These are phyloP conservation scores for Daldinia vernicosa DNA, from an alignment of 495 filamentous ascomycete genomes.

Conservation along the genomic window DNA sequence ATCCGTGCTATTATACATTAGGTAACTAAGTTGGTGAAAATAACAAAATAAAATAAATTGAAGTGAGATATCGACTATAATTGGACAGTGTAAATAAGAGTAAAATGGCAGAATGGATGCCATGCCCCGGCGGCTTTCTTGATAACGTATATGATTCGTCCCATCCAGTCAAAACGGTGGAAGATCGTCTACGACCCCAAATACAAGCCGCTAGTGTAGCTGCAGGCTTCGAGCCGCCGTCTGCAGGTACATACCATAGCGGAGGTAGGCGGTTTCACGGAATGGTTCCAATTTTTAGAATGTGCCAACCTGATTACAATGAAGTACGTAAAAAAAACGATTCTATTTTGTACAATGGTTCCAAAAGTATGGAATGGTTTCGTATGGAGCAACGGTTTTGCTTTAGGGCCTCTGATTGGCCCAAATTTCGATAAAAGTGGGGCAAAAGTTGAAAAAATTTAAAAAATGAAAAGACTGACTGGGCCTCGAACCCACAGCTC, in stretches of 20 bases:
- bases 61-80: slow-evolving; percentile 1
- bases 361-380: too few species aligned
- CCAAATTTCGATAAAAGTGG: too few species aligned
- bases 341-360: too few species aligned
- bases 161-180: slow-evolving; percentile 30
- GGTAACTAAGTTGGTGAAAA: background rate
- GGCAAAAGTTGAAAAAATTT: too few species aligned
- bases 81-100: slow-evolving; percentile 26
- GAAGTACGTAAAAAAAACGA: too few species aligned
- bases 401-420: too few species aligned
- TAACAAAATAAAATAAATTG: background rate
- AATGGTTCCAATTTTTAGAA: too few species aligned
- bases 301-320: too few species aligned
- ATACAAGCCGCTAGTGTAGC: slow-evolving; percentile 7
- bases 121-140: slow-evolving; percentile 19
- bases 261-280: too few species aligned
- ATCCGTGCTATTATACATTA: background rate
- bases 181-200: slow-evolving; percentile 20
- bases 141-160: slow-evolving; percentile 8
- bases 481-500: too few species aligned
- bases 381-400: too few species aligned
- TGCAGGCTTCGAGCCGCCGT: slow-evolving; percentile 25
- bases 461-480: too few species aligned
- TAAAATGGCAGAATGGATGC: slow-evolving; percentile 1
- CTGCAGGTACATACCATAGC: slow-evolving; percentile 34